These are phyloP conservation scores for Peronosclerospora sorghi DNA, from an alignment of 352 stramenopile genomes.

Conservation along the genomic window DNA sequence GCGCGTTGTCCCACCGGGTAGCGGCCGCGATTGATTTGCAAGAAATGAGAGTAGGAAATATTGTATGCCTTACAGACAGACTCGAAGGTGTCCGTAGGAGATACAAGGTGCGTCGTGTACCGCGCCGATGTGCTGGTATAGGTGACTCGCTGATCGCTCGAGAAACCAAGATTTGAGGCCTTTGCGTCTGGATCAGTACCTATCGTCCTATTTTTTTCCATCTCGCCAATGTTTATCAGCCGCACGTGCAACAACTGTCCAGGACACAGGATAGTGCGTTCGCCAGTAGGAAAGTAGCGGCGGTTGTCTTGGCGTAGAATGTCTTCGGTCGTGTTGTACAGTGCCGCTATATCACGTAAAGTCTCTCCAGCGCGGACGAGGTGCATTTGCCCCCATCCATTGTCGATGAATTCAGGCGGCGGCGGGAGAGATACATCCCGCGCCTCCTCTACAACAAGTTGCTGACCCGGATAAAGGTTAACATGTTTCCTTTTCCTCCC, in stretches of 20 bases:
- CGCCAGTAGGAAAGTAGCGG: conserved; percentile 62
- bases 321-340: conserved; percentile 78
- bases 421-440: conserved; percentile 56
- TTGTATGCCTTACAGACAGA: conserved; percentile 53
- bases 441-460: conserved; percentile 66
- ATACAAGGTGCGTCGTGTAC: conserved; percentile 59
- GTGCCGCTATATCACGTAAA: conserved; percentile 47
- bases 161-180: conserved; percentile 4
- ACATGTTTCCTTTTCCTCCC: conserved; percentile 29
- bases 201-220: conserved; percentile 26
- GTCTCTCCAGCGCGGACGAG: conserved; percentile 59
- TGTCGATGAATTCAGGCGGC: conserved; percentile 67
- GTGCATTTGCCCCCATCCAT: conserved; percentile 80
- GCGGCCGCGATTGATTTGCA: conserved; percentile 69
- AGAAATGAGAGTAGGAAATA: conserved; percentile 53
- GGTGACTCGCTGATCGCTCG: conserved; percentile 11
- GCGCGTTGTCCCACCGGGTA: conserved; percentile 58
- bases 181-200: conserved; percentile 5
- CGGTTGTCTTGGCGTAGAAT: conserved; percentile 75
- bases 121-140: conserved; percentile 35
- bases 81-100: conserved; percentile 51
- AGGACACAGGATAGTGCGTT: conserved; percentile 51
- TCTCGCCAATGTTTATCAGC: conserved; percentile 63
- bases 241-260: conserved; percentile 72
- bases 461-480: conserved; percentile 61